Conservation (phyloP, 148 eudicot genomes). For the Suaeda aralocaspica region DNA sequence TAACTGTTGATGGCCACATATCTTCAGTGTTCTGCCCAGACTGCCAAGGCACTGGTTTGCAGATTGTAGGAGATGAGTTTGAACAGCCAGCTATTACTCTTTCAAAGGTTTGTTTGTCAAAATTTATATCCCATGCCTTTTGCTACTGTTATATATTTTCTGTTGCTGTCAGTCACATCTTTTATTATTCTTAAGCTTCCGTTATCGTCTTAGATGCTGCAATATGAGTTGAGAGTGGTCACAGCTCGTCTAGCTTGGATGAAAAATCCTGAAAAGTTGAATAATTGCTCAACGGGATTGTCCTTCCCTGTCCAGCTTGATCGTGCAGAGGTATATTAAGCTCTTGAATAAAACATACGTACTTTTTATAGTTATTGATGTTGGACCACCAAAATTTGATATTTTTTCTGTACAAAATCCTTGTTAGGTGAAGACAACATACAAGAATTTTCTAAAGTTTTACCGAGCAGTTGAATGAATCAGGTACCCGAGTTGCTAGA, state of each 20-base stretch:
- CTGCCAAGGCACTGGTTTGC: conserved; percentile 81
- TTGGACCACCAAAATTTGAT: background rate
- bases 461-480: conserved; percentile 48
- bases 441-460: conserved; percentile 58
- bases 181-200: background rate
- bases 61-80: conserved; percentile 49
- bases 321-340: conserved; percentile 36
- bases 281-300: conserved; percentile 79
- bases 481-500: conserved; percentile 16
- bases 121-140: background rate
- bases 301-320: conserved; percentile 43
- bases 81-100: conserved; percentile 69
- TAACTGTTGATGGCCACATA: conserved; percentile 31
- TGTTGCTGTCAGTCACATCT: too few relatives aligned
- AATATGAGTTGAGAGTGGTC: conserved; percentile 51
- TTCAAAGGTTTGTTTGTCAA: conserved; percentile 56
- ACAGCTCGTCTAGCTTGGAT: conserved; percentile 76
- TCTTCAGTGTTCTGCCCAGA: conserved; percentile 64
- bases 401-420: background rate
- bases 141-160: too few relatives aligned
- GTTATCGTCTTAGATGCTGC: conserved; percentile 48
- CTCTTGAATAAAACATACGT: background rate
- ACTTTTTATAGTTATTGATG: background rate
- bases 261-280: conserved; percentile 61
- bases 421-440: conserved; percentile 44